Conservation (phyloP, 1,284 basidiomycete genomes). For the Megacollybia platyphylla region DNA sequence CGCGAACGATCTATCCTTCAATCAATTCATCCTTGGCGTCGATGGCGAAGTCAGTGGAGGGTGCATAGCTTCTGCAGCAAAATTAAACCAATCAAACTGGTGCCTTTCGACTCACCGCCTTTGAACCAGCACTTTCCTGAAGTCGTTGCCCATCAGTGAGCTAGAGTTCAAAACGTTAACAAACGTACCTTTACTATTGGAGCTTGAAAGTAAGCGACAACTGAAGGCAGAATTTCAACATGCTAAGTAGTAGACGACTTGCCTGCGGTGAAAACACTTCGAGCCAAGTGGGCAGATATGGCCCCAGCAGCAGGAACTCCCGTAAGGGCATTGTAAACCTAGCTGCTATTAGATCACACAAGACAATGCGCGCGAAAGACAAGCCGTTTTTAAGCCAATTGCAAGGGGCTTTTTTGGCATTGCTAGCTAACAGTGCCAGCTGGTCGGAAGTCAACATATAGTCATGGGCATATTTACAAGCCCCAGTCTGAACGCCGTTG, state of each 20-base stretch:
- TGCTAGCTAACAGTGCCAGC: slow-evolving; percentile 46
- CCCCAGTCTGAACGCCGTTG: slow-evolving; percentile 28
- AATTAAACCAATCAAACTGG: neutral
- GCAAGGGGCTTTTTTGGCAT: slow-evolving; percentile 72
- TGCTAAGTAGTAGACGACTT: slow-evolving; percentile 8
- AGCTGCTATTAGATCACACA: slow-evolving; percentile 2
- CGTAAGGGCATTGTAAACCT: slow-evolving; percentile 62
- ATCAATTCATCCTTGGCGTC: neutral
- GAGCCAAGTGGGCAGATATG: slow-evolving; percentile 71
- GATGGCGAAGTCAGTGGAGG: neutral
- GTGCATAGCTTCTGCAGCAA: slow-evolving; percentile 21
- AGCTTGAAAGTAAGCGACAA: neutral
- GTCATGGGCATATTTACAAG: slow-evolving; percentile 73
- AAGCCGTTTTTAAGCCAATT: slow-evolving; percentile 66
- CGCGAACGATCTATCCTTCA: neutral
- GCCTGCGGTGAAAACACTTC: slow-evolving; percentile 49
- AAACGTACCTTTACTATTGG: neutral
- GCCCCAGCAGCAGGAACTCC: slow-evolving; percentile 65
- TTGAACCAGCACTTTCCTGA: slow-evolving; percentile 76
- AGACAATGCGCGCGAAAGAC: slow-evolving; percentile 3
- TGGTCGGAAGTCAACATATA: slow-evolving; percentile 59
- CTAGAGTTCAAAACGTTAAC: neutral
- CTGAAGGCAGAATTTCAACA: too few species aligned
- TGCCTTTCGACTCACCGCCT: slow-evolving; percentile 38
- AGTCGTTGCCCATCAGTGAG: slow-evolving; percentile 10